Percentiles rank a stretch among this genome's conserved stretches.
Evolutionary conservation across 2,329 filamentous ascomycete genomes (phyloP).

Genomic region (Colletotrichum sansevieriae): DNA sequence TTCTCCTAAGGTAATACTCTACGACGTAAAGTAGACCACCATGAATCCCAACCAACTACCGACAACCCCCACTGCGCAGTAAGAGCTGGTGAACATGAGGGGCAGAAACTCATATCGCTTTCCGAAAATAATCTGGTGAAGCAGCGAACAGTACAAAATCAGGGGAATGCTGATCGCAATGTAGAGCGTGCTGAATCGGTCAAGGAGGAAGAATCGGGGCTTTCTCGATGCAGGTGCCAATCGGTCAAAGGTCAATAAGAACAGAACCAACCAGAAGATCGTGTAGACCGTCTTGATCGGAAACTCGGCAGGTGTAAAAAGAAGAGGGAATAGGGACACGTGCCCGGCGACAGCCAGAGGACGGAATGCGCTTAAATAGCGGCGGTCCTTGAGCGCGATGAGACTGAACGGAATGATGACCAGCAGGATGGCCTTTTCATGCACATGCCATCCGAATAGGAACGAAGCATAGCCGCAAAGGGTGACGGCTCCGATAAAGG

Average conservation of each 20-base stretch:
- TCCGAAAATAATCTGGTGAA: slow-evolving; percentile 88
- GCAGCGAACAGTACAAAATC: slow-evolving; percentile 86
- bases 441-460: slow-evolving; percentile 98
- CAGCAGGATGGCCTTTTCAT: slow-evolving; percentile 95
- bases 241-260: slow-evolving; percentile 87
- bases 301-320: slow-evolving; percentile 94
- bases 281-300: slow-evolving; percentile 96
- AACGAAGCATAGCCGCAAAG: slow-evolving; percentile 97
- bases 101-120: slow-evolving; percentile 89
- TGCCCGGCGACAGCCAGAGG: slow-evolving; percentile 94
- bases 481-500: slow-evolving; percentile 89
- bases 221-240: slow-evolving; percentile 86
- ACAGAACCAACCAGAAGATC: slow-evolving; percentile 88
- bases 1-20: slow-evolving; percentile 39
- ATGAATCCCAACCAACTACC: slow-evolving; percentile 96
- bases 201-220: slow-evolving; percentile 88
- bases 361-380: slow-evolving; percentile 91
- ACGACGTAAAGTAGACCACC: slow-evolving; percentile 85
- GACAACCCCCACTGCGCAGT: slow-evolving; percentile 93
- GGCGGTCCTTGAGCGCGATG: slow-evolving; percentile 88
- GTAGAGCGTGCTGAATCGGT: slow-evolving; percentile 91
- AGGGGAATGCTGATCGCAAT: slow-evolving; percentile 90
- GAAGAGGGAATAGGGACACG: slow-evolving; percentile 92
- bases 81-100: slow-evolving; percentile 96
- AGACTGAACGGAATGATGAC: slow-evolving; percentile 96